Evolutionary conservation across 1,139 yeast species (phyloP), one percentile per base, ranked within the genome.

Genomic region (Hansenula sp.): DNA sequence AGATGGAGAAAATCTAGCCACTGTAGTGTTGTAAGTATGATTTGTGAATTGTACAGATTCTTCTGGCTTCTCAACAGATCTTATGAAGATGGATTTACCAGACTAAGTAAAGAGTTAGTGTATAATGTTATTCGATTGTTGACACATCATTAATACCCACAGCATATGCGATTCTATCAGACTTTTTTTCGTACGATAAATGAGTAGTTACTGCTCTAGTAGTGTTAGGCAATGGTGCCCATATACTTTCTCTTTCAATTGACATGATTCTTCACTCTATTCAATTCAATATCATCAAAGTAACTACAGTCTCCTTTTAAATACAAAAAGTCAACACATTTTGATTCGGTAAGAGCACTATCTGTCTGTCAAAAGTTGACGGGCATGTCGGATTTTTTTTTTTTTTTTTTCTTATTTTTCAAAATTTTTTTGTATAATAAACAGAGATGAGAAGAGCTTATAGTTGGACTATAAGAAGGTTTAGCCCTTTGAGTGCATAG

Each of bases 1-100:
- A 13, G 90, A 80, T 2, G 97, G 96, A 1, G 96, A 72, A 59
- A 92, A 88, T 32, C 78, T 75, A 11, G 94, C 97, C 6, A 83
- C 95, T 0, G 95, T 83, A 22, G 95, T 85, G 29, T 75, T 65
- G 30, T 71, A 69, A 32, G 74, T 73, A 62, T 92, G 98, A 39
- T 77, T 82, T 12, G 77, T 75, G 64, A 84, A 89, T 56, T 88
- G 95, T 16, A 71, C 62, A 3, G 71, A 56, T 32, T 64, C 56
- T 2, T 75, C 64, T 2, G 82, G 76, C 40, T 67, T 64, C 26
- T 73, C 72, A 36, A 87, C 73, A 2, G 84, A 76, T 45, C 95
- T 75, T 27, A 92, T 68, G 54, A 80, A 76, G 29, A 92, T 76
- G 6, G 95, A 81, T 59, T 87, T 86, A 37, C 96, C 96, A 51